phyloP scores from a whole-genome alignment of 176 grass and related monocot species.

The Rhynchospora breviuscula region DNA sequence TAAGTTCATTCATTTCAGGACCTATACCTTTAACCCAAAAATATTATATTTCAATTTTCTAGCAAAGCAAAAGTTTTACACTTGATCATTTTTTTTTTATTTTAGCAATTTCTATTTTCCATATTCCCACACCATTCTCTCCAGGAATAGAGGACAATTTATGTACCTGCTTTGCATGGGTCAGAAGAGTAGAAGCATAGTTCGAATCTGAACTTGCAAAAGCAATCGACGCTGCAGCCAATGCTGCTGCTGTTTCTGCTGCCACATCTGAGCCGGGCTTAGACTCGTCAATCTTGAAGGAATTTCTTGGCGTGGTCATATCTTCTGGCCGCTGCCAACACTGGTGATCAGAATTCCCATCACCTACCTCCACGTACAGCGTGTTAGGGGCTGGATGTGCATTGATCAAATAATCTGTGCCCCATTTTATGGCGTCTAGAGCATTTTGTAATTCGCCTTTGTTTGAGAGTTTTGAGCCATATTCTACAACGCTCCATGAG shows the following conservation, averaged over 20 bases:
- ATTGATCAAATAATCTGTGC: conserved; percentile 57
- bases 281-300: conserved; percentile 31
- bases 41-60: background rate
- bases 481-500: conserved; percentile 53
- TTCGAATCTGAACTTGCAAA: background rate
- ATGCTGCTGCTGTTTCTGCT: conserved; percentile 61
- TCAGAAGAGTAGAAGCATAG: conserved; percentile 36
- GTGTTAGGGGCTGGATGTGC: conserved; percentile 39
- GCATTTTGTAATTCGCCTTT: conserved; percentile 42
- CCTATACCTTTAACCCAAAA: too few relatives aligned
- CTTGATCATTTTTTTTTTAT: background rate
- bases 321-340: conserved; percentile 90
- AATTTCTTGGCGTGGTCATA: conserved; percentile 59
- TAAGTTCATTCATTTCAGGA: too few relatives aligned
- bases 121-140: background rate
- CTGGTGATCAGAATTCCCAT: conserved; percentile 65
- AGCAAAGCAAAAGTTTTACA: background rate
- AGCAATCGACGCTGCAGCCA: conserved; percentile 46
- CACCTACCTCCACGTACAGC: conserved; percentile 74
- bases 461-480: background rate
- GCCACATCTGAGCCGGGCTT: conserved; percentile 60
- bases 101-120: background rate
- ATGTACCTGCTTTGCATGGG: conserved; percentile 53
- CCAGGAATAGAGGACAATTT: background rate
- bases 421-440: conserved; percentile 59